Evolutionary conservation across 2,329 filamentous ascomycete genomes (phyloP), one percentile per base, ranked within the genome.

Genomic region (Cladosporium sphaerospermum): DNA sequence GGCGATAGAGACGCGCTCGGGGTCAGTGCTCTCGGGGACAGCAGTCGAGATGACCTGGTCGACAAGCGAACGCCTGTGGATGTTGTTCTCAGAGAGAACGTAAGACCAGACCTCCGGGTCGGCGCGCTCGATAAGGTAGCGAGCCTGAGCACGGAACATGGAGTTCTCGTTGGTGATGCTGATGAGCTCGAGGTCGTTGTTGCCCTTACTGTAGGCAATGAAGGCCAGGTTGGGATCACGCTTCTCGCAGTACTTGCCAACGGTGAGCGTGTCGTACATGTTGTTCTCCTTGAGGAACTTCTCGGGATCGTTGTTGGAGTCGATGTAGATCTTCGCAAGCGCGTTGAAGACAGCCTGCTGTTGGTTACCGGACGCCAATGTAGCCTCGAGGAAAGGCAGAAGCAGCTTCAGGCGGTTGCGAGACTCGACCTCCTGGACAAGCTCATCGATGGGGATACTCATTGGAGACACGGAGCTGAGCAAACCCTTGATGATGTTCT

Each of bases 211-310:
- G 71, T 96, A 99, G 57, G 90, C 88, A 67, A 97, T 96, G 73
- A 88, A 96, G 3, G 89, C 92, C 52, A 99, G 78, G 69, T 96
- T 96, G 58, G 93, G 93, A 65, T 99, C 93, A 33, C 93, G 87
- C 81, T 97, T 97, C 78, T 96, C 92, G 69, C 92, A 99, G 78
- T 99, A 99, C 74, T 96, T 96, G 70, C 93, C 93, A 52, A 99
- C 89, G 19, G 79, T 82, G 39, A 97, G 77, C 3, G 93, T 89
- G 67, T 99, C 93, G 62, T 99, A 99, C 69, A 93, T 83, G 65
- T 96, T 89, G 67, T 99, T 99, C 74, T 96, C 89, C 76, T 93
- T 95, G 49, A 99, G 77, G 77, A 99, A 99, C 68, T 89, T 88
- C 78, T 99, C 93, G 0, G 93, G 93, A 69, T 96, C 90, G 75